These are phyloP conservation scores for Castanopsis chinensis DNA, from an alignment of 306 rosid species.

Conservation along the genomic window DNA sequence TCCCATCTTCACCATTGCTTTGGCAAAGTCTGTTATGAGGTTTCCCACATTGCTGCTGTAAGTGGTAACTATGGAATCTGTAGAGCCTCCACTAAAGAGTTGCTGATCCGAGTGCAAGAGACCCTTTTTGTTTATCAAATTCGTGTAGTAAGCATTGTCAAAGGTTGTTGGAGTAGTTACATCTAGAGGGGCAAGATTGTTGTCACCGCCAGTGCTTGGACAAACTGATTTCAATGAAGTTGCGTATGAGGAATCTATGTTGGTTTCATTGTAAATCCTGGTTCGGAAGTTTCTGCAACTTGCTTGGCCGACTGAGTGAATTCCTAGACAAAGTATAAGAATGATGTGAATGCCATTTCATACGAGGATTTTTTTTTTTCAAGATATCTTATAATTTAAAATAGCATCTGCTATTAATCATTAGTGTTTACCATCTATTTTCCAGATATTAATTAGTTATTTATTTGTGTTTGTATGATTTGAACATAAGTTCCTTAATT, in stretches of 20 bases:
- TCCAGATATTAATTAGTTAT: too few species aligned
- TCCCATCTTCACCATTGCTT: conserved; percentile 62
- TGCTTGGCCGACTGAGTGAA: conserved; percentile 40
- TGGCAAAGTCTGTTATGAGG: conserved; percentile 48
- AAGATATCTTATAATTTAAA: too few species aligned
- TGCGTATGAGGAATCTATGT: conserved; percentile 51
- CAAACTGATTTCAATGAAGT: conserved; percentile 33
- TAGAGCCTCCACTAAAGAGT: conserved; percentile 54
- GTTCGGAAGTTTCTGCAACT: conserved; percentile 36
- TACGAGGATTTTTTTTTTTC: too few species aligned
- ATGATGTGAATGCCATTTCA: too few species aligned
- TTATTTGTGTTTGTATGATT: too few species aligned
- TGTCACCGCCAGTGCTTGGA: conserved; percentile 50
- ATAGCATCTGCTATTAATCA: too few species aligned
- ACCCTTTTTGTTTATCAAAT: conserved; percentile 43
- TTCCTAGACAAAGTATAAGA: conserved; percentile 29
- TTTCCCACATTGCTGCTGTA: conserved; percentile 18
- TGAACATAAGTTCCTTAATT: too few species aligned
- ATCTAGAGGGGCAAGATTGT: conserved; percentile 47
- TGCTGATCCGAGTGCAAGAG: conserved; percentile 61
- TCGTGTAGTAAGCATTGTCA: conserved; percentile 51
- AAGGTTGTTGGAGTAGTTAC: conserved; percentile 23
- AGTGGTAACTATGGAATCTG: conserved; percentile 38
- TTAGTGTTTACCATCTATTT: too few species aligned
- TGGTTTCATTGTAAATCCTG: conserved; percentile 53